Base-by-base conservation (phyloP, 371 early-diverging fungal genomes). In the Syncephalis plumigaleata region DNA sequence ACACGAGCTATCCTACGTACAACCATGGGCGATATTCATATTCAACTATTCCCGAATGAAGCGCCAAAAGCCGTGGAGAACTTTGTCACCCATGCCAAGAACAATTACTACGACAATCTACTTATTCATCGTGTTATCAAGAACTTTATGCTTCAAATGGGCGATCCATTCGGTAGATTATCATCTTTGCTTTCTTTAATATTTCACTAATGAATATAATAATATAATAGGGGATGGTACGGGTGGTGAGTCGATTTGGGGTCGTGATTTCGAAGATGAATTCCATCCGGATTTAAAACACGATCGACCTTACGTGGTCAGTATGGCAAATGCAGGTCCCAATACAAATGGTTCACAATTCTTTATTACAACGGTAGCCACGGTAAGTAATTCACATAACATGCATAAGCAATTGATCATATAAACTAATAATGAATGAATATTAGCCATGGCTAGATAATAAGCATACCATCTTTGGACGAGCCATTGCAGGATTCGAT, bases 281-380 rank as follows among this genome's bases (percentile, higher is more conserved):
- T 81, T 94, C 52, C 71, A 71, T 17, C 61, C 68, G 22, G 77
- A 78, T 22, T 64, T 88, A 43, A 71, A 70, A 51, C 95, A 94
- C 55, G 85, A 90, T 59, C 73, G 83, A 8, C 84, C 91, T 0
- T 94, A 89, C 38, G 82, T 89, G 0, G 69, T 99, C 0, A 82
- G 87, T 50, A 98, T 99, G 99, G 99, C 99, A 7, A 98, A 98
- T 63, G 79, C 84, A 0, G 99, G 99, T 3, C 84, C 91, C 3
- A 75, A 80, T 31, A 87, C 92, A 7, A 94, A 91, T 59, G 91
- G 81, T 2, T 80, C 81, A 42, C 99, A 98, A 65, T 99, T 98
- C 63, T 99, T 98, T 56, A 95, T 99, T 54, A 98, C 98, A 0
- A 81, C 84, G n/a, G 87, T 67, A 2, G 78, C 77, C 16, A 79